A percentile compares a stretch with the other conserved stretches of the same genome.
Evolutionary conservation across 768 basidiomycete species (phyloP).

Genomic region (Suillus spraguei): DNA sequence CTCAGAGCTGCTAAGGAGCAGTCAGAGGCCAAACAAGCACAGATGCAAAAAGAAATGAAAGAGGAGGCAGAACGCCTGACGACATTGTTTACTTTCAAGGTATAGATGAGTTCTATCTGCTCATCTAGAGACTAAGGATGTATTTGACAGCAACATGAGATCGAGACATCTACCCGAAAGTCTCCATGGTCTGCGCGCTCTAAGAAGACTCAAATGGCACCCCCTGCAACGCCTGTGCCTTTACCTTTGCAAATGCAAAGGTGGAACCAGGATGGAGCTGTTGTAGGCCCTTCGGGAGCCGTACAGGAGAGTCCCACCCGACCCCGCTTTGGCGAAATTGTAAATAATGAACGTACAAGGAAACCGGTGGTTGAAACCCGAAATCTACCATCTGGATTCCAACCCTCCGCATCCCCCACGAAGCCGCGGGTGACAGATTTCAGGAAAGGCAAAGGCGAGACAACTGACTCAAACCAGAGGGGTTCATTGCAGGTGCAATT

Average conservation of each 20-base stretch:
- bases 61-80: constrained; percentile 70
- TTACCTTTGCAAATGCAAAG: constrained; percentile 42
- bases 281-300: constrained; percentile 30
- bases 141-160: constrained; percentile 61
- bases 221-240: constrained; percentile 42
- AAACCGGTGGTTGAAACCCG: constrained; percentile 18
- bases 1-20: constrained; percentile 64
- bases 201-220: constrained; percentile 39
- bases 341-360: constrained; percentile 27
- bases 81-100: constrained; percentile 72
- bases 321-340: constrained; percentile 35
- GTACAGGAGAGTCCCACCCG: constrained; percentile 41
- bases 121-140: constrained; percentile 16
- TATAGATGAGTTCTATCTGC: constrained; percentile 32
- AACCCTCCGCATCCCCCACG: constrained; percentile 21
- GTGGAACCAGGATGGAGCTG: constrained; percentile 31
- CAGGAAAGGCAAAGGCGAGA: constrained; percentile 23
- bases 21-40: constrained; percentile 54
- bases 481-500: background rate
- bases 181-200: constrained; percentile 47
- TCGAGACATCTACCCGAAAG: constrained; percentile 58
- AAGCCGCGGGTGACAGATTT: background rate
- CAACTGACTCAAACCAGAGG: background rate
- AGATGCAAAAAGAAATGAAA: constrained; percentile 62
- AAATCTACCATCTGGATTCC: constrained; percentile 32